Evolutionary conservation across 768 basidiomycete genomes (phyloP).

Genomic region (Neoboletus magnificus): DNA sequence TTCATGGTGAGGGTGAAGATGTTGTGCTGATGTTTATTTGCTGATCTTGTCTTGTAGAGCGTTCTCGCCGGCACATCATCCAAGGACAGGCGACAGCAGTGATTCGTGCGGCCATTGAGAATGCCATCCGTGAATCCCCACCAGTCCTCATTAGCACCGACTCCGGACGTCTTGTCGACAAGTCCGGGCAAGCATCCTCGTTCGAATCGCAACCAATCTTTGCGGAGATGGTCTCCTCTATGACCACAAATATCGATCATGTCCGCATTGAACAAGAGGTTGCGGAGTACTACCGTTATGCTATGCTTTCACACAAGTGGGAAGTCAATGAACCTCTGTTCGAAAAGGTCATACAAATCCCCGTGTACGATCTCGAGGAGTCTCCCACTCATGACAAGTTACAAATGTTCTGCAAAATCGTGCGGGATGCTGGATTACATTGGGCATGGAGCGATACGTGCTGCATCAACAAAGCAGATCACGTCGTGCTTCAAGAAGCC

Average conservation of each 20-base stretch:
- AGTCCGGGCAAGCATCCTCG: neutral
- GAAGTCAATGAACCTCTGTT: conserved; percentile 2
- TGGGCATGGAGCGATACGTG: no score
- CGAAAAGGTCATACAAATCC: neutral
- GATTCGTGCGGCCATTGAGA: neutral
- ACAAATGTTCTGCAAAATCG: no score
- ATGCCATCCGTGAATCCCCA: neutral
- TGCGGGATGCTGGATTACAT: no score
- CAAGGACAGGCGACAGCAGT: neutral
- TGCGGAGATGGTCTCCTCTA: no score
- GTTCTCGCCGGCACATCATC: neutral
- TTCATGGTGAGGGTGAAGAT: neutral
- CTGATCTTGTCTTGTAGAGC: neutral
- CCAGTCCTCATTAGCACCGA: neutral
- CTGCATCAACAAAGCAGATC: no score
- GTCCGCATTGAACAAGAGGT: neutral
- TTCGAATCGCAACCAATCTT: no score
- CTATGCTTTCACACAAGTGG: no score
- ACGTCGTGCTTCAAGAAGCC: no score
- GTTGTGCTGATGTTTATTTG: neutral
- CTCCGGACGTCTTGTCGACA: neutral
- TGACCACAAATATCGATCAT: neutral
- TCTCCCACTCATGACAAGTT: no score
- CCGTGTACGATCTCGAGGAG: no score
- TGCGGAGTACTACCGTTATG: no score